Evolutionary conservation across 352 stramenopile species (phyloP).

Genomic region (Pythium sukuiense): DNA sequence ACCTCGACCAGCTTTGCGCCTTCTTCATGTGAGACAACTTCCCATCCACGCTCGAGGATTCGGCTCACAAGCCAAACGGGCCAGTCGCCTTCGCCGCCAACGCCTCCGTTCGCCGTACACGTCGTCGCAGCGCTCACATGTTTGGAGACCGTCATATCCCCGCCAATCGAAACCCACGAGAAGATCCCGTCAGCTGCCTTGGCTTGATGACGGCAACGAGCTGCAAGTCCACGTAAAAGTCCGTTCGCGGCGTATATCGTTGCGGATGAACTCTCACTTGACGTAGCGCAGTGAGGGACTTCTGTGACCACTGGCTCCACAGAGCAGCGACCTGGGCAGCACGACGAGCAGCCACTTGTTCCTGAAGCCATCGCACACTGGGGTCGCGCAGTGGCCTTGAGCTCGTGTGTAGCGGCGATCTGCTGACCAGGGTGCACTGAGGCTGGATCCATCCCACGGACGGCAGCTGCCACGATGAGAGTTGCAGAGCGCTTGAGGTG

Average conservation of each 20-base stretch:
- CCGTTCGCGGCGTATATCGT: conserved; percentile 19
- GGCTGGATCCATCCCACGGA: neutral
- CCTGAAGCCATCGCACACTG: conserved; percentile 9
- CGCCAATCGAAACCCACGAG: conserved; percentile 38
- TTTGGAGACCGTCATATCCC: conserved; percentile 28
- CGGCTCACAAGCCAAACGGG: no score
- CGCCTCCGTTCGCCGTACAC: no score
- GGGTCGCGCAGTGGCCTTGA: neutral
- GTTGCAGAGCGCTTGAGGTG: neutral
- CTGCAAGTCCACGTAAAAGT: conserved; percentile 21
- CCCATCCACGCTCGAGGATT: no score
- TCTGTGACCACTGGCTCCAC: conserved; percentile 19
- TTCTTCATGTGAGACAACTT: no score
- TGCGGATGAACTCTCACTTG: conserved; percentile 19
- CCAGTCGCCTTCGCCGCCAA: no score
- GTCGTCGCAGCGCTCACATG: conserved; percentile 27
- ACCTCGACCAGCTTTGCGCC: no score
- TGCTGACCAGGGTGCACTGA: conserved; percentile 4
- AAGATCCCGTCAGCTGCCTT: conserved; percentile 30
- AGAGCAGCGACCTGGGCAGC: neutral
- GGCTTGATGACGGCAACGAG: conserved; percentile 26
- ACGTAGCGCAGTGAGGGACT: conserved; percentile 27
- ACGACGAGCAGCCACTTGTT: neutral
- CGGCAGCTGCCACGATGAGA: neutral
- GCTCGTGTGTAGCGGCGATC: neutral